These are phyloP conservation scores for Phaeosphaeria sp. DNA, from an alignment of 2,329 filamentous ascomycete genomes.

Conservation along the genomic window DNA sequence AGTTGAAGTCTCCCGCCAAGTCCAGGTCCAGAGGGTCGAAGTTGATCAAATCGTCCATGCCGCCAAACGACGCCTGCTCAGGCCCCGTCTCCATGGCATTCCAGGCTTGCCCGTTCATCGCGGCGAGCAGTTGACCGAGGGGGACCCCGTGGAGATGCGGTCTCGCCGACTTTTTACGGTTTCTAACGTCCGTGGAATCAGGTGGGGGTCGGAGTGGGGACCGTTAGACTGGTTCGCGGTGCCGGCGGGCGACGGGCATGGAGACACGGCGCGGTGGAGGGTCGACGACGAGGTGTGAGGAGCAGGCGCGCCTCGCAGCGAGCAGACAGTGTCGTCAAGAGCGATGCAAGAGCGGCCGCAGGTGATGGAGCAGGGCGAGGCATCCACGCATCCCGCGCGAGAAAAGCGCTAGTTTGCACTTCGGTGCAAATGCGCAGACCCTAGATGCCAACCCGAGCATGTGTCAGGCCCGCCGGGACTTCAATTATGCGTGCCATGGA, in stretches of 20 bases:
- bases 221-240: not conserved
- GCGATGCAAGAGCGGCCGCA: no score
- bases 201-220: not conserved
- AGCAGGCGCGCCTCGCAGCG: not conserved
- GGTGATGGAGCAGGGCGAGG: not conserved
- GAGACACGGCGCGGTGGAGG: not conserved
- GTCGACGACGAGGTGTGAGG: not conserved
- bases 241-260: not conserved
- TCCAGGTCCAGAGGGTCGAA: constrained; percentile 48
- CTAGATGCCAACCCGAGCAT: not conserved
- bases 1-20: constrained; percentile 34
- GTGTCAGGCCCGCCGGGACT: not conserved
- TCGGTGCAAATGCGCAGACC: not conserved
- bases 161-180: not conserved
- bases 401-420: not conserved
- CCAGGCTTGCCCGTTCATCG: constrained; percentile 51
- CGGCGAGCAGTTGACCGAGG: constrained; percentile 16
- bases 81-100: constrained; percentile 50
- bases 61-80: constrained; percentile 38
- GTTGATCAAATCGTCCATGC: constrained; percentile 53
- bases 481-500: not conserved
- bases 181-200: not conserved
- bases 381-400: not conserved
- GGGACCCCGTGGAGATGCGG: constrained; percentile 9
- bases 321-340: not conserved